Percentiles rank a stretch among this genome's conserved stretches.
phyloP scores from a whole-genome alignment of 345 rosid genomes.

The Leavenworthia alabamica region DNA sequence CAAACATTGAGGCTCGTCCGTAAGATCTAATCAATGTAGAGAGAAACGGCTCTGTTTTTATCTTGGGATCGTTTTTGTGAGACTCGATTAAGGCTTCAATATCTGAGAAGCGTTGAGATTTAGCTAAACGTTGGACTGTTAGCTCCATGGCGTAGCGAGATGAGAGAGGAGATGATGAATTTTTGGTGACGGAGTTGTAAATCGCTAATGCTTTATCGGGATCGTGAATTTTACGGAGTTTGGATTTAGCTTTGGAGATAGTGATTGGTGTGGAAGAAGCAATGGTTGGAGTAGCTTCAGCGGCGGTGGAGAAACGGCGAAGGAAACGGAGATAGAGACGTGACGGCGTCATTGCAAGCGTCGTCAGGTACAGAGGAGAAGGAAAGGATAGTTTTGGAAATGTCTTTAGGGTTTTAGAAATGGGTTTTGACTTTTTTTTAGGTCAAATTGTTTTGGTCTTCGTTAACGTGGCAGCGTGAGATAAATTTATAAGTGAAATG shows the following conservation, averaged over 20 bases:
- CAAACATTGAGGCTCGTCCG: constrained; percentile 62
- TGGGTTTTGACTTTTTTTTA: not conserved
- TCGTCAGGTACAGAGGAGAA: not conserved
- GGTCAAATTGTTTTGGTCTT: too few relatives aligned
- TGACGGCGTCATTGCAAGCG: constrained; percentile 35
- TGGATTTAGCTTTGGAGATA: constrained; percentile 56
- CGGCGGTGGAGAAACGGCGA: constrained; percentile 44
- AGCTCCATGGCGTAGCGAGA: constrained; percentile 70
- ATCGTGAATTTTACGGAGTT: constrained; percentile 55
- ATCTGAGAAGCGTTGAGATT: constrained; percentile 59
- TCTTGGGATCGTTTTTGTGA: constrained; percentile 49
- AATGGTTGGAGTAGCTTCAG: constrained; percentile 9
- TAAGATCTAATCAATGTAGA: constrained; percentile 68
- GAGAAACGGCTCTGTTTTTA: constrained; percentile 55
- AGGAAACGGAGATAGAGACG: constrained; percentile 36
- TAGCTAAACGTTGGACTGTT: constrained; percentile 69
- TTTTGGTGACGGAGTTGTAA: constrained; percentile 48
- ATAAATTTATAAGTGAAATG: not conserved
- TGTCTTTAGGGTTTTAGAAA: constrained; percentile 16
- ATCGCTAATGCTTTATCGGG: constrained; percentile 72
- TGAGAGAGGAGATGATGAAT: constrained; percentile 39
- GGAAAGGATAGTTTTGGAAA: not conserved
- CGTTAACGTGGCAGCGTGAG: not conserved
- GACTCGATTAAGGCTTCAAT: constrained; percentile 56
- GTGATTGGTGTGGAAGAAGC: constrained; percentile 34